Evolutionary conservation across 2,329 filamentous ascomycete genomes (phyloP), one percentile per base, ranked within the genome.

Genomic region (Shiraia sp.): DNA sequence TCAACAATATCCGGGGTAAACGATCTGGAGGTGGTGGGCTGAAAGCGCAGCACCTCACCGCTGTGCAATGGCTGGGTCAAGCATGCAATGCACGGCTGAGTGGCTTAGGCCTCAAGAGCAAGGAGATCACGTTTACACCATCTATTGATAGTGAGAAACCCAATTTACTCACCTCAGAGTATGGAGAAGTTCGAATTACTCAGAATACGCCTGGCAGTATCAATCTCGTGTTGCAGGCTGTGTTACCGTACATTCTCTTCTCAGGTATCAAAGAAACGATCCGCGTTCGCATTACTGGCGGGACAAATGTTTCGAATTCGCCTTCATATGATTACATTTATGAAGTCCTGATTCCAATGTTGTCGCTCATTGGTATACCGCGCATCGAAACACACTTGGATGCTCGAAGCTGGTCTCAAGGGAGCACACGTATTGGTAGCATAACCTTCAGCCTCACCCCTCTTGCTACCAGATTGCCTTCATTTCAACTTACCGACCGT

Each of bases 171-270:
- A 2, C 24, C 47, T 8, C 19, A 8, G 13, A 27, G 16, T 24
- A 30, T 13, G 42, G 50, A 26, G 62, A 70, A 3, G 75, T 75
- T 2, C 27, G 36, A n/a, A 68, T 64, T 40, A 49, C 46, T 8
- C 66, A 66, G 31, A 59, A 31, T 10, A 70, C 65, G 2, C 77
- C 79, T 0, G 81, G 81, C 0, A 77, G 75, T 13, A 72, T 79
- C 4, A 78, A 75, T 32, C 68, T 84, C 10, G 74, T 81, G 0
- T 72, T 83, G 38, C 81, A 84, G 57, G 80, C 81, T 4, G 65
- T 84, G 3, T 73, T 83, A 27, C 81, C 81, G 0, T 83, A 77
- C 49, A 60, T 83, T 2, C 61, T 84, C 2, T 76, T 80, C 60
- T 53, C 50, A 8, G 46, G 49, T 9, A 27, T 37, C 13, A 3